These are phyloP conservation scores for Penicillium flavigenum DNA, from an alignment of 495 filamentous ascomycete species.

Conservation along the genomic window DNA sequence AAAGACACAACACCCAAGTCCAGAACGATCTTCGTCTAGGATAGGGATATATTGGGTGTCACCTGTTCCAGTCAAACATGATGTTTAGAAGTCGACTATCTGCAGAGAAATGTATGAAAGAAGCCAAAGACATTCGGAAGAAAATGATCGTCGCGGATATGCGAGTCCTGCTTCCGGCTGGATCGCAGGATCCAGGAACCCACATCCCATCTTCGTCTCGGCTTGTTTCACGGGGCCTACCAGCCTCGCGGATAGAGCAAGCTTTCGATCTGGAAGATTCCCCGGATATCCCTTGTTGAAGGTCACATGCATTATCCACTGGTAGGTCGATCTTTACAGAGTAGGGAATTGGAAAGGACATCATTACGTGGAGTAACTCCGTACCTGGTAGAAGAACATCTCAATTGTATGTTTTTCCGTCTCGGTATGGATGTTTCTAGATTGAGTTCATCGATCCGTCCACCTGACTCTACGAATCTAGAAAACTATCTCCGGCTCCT, in stretches of 20 bases:
- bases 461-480: constrained; percentile 25
- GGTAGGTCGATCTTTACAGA: constrained; percentile 4
- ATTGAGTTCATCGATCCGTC: constrained; percentile 22
- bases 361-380: background rate
- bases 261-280: constrained; percentile 13
- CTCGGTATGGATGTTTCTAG: constrained; percentile 13
- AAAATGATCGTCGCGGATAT: constrained; percentile 27
- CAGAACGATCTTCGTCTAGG: constrained; percentile 7
- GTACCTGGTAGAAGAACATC: background rate
- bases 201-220: constrained; percentile 18
- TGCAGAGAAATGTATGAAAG: background rate
- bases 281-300: constrained; percentile 14
- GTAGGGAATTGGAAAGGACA: background rate
- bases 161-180: constrained; percentile 28
- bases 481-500: constrained; percentile 24
- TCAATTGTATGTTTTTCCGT: background rate
- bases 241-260: constrained; percentile 10
- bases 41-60: constrained; percentile 8
- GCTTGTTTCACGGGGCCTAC: constrained; percentile 1
- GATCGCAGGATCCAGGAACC: constrained; percentile 16
- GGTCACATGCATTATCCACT: constrained; percentile 15
- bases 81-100: constrained; percentile 7
- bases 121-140: constrained; percentile 6
- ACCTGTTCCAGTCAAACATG: background rate
- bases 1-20: constrained; percentile 3